phyloP scores from a whole-genome alignment of 441 rosid species.

The Dalechampia spathulata region DNA sequence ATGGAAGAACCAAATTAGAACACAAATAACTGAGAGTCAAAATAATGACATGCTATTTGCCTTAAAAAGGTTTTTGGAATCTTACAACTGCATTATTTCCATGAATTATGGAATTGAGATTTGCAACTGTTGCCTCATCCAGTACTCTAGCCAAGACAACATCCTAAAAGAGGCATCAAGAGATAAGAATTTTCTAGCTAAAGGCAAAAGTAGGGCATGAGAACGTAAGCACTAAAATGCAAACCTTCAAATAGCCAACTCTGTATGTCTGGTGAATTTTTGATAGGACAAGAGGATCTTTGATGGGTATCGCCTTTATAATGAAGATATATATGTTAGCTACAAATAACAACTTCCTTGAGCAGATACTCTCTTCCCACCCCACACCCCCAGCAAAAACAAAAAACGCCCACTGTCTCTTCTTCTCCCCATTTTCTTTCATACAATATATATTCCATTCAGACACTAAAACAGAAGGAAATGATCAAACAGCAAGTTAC shows the following conservation, averaged over 20 bases:
- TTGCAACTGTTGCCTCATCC: constrained; percentile 87
- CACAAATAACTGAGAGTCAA: constrained; percentile 4
- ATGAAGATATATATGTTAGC: constrained; percentile 12
- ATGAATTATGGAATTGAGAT: constrained; percentile 88
- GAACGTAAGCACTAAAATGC: constrained; percentile 17
- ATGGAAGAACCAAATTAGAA: constrained; percentile 19
- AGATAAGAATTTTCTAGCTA: constrained; percentile 18
- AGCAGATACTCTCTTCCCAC: too few relatives aligned
- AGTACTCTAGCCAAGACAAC: constrained; percentile 90
- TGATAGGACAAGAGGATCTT: constrained; percentile 73
- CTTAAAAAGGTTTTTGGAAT: constrained; percentile 11
- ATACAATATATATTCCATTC: background rate
- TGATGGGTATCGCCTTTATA: constrained; percentile 82
- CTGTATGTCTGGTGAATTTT: constrained; percentile 98
- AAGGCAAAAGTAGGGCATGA: constrained; percentile 1
- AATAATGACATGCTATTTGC: background rate
- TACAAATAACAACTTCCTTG: constrained; percentile 6
- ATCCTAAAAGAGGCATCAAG: constrained; percentile 53
- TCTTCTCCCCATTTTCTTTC: too few relatives aligned
- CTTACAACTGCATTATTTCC: constrained; percentile 93
- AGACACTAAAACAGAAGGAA: too few relatives aligned
- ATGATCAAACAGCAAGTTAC: too few relatives aligned
- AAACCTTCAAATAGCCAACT: constrained; percentile 95
- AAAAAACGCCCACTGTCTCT: too few relatives aligned
- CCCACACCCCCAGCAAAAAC: too few relatives aligned